Evolutionary conservation across 305 asterid species (phyloP).

Genomic region (Fraxinus velutina): DNA sequence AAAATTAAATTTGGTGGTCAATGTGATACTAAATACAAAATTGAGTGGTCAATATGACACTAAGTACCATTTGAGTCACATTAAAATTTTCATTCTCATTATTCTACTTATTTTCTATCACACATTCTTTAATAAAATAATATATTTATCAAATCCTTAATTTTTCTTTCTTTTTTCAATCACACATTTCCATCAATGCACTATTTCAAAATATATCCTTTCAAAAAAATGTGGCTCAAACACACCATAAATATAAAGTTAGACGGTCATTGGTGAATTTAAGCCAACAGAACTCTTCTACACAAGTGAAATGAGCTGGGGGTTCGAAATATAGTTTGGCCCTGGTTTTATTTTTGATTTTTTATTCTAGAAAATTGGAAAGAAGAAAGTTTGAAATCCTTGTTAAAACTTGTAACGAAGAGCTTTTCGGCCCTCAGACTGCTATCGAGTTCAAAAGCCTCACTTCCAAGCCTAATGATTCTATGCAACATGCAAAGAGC

Average conservation of each 20-base stretch:
- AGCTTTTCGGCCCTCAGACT: not conserved
- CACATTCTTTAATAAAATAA: no score
- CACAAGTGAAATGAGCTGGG: not conserved
- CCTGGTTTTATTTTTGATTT: not conserved
- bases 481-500: not conserved
- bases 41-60: not conserved
- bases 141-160: no score
- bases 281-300: not conserved
- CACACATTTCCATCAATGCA: no score
- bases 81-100: no score
- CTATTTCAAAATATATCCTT: no score
- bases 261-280: not conserved
- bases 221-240: no score
- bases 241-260: no score
- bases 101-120: no score
- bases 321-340: not conserved
- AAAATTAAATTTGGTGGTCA: not conserved
- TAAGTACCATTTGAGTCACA: no score
- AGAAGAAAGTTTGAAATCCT: not conserved
- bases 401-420: not conserved
- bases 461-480: not conserved
- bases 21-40: not conserved
- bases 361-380: constrained; percentile 9
- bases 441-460: not conserved
- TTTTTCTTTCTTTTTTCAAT: no score